Evolutionary conservation across 352 stramenopile species (phyloP), one percentile per base, ranked within the genome.

Genomic region (Saprolegnia diclina): DNA sequence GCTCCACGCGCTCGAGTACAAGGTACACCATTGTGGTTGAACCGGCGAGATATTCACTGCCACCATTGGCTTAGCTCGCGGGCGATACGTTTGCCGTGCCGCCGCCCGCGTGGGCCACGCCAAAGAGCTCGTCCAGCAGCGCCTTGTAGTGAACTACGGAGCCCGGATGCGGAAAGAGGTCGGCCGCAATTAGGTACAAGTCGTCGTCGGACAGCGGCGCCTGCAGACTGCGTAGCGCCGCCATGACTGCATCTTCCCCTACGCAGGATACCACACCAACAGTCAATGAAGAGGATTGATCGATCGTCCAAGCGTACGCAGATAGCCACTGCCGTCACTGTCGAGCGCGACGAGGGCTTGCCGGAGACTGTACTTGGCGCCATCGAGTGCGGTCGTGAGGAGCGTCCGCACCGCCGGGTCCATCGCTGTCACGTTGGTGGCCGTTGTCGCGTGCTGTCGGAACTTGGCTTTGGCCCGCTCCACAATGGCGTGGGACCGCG

Each of bases 1-100:
- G 86, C 79, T 95, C 22, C 87, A 94, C 59, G 87, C 87, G 16
- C 73, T 94, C 52, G 79, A 92, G 69, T 95, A 95, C 81, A 85
- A 93, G 85, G 86, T 93, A 78, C 14, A 53, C 24, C 11, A 35
- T 45, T 32, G 32, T 73, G 22, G n/a, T 64, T 56, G n/a, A n/a
- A n/a, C n/a, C n/a, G n/a, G n/a, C n/a, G n/a, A 26, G 4, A 46
- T 32, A 11, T 22, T 72, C 37, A 54, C 35, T 67, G 6, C 66
- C 37, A 62, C 11, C 3, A 61, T 52, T 40, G 11, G 26, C 53
- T 19, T 65, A 94, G 87, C 80, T 94, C 53, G 81, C 82, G 45
- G 85, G 81, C 0, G 76, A 92, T 37, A 77, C 80, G 32, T 92
- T 90, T 53, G 74, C 67, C 22, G 77, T 83, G 0, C 74, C 83